Evolutionary conservation across 176 grass and related monocot species (phyloP).

Genomic region (Avena atlantica): DNA sequence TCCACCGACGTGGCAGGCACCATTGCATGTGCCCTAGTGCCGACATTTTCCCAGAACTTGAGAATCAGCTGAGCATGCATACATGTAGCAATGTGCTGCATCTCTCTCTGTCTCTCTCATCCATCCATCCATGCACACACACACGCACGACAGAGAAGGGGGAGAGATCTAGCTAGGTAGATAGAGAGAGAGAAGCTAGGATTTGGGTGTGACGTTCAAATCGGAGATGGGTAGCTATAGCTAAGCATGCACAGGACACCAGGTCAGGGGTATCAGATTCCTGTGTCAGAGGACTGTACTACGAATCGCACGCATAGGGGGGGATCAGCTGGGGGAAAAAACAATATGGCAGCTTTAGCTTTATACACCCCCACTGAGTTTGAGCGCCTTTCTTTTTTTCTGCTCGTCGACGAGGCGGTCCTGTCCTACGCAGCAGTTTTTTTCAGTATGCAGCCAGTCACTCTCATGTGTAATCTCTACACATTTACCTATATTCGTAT

Average conservation of each 20-base stretch:
- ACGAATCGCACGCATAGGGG: constrained; percentile 58
- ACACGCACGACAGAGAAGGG: constrained; percentile 4
- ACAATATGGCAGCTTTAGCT: constrained; percentile 61
- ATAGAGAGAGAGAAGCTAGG: background rate
- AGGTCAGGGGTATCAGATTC: constrained; percentile 71
- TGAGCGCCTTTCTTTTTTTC: background rate
- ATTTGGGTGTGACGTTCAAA: constrained; percentile 38
- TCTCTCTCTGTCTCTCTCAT: background rate
- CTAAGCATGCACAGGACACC: constrained; percentile 30
- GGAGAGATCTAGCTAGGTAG: constrained; percentile 1
- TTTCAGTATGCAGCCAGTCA: background rate
- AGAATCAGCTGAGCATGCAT: background rate
- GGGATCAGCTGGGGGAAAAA: constrained; percentile 40
- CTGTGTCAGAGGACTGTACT: constrained; percentile 59
- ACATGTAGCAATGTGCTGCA: background rate
- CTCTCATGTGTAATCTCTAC: background rate
- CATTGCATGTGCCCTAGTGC: constrained; percentile 42
- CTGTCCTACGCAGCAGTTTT: background rate
- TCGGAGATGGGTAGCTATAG: constrained; percentile 16
- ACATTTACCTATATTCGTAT: constrained; percentile 10
- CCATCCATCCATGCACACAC: background rate
- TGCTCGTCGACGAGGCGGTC: background rate
- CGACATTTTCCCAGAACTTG: background rate
- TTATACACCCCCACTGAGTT: constrained; percentile 39
- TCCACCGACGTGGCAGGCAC: constrained; percentile 15